Base-by-base conservation (phyloP, 306 rosid species). In the Quercus dentata region DNA sequence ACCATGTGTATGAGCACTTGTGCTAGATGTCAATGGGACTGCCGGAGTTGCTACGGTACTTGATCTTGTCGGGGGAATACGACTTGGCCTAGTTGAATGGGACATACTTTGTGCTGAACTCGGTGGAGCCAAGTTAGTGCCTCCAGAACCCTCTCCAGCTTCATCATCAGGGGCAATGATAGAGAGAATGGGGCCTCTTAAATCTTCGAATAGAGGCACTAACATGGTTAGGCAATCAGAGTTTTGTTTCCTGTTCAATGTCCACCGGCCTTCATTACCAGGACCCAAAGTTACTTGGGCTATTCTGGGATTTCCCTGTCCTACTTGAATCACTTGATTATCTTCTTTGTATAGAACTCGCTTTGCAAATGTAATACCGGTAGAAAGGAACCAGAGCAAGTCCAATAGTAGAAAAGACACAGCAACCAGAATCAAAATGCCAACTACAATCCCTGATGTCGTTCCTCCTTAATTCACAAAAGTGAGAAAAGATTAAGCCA, bases 141-240 rank as follows among this genome's bases (percentile, higher is more conserved):
- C 9, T 0, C 2, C 41, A 35, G 9, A 35, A 35, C 2, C 9
- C 41, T 35, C 41, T 35, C 41, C 41, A 35, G 2, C 41, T 35
- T 35, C 41, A 8, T 35, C 9, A 35, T 35, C 2, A 35, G 9
- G 9, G 9, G 41, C 0, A 35, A 0, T 35, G 41, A 35, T 35
- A n/a, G 98, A 89, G 69, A 94, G 90, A 95, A 92, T 92, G 62
- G 97, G 97, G 79, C 98, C 98, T 83, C 97, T 85, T 23, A 94
- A 84, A 77, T 94, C 98, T 90, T 92, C 98, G 59, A 91, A 92
- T 21, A 92, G 78, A 30, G 94, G 97, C 38, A 97, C 97, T 31
- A 92, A 83, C 56, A 90, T 90, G 74, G 79, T 85, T 21, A 87
- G 86, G 73, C 76, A 78, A 71, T 80, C 31, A 54, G 97, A 76